Evolutionary conservation across 345 rosid species (phyloP).

Genomic region (Rhizophora apiculata): DNA sequence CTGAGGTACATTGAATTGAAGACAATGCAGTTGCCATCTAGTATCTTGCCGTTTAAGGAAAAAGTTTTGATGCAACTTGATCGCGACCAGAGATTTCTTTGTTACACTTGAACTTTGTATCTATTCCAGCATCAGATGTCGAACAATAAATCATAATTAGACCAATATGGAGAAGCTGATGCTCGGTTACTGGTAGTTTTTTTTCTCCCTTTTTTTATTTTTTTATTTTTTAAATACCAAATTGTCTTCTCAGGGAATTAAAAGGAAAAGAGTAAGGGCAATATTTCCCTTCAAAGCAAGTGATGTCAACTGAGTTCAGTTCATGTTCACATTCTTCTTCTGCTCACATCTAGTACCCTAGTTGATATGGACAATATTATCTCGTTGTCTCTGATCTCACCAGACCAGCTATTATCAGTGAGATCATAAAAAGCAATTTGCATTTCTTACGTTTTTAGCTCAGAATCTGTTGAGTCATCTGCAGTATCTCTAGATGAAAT

Average conservation of each 20-base stretch:
- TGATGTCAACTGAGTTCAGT: conserved; percentile 15
- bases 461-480: too few species aligned
- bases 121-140: neutral
- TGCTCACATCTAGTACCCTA: neutral
- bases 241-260: neutral
- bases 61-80: conserved; percentile 1
- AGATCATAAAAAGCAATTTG: neutral
- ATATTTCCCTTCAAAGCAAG: neutral
- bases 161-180: conserved; percentile 4
- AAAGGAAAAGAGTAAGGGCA: neutral
- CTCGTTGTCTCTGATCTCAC: neutral
- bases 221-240: neutral
- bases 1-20: neutral
- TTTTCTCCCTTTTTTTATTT: too few species aligned
- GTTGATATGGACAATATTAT: conserved; percentile 12
- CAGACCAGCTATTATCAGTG: neutral
- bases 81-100: neutral
- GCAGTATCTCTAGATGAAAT: too few species aligned
- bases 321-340: conserved; percentile 4
- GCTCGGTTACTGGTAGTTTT: conserved; percentile 1
- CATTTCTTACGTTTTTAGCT: conserved; percentile 2
- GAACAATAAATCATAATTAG: neutral
- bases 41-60: neutral
- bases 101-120: neutral
- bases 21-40: conserved; percentile 5